Percentiles rank a stretch among this genome's conserved stretches.
phyloP scores from a whole-genome alignment of 768 basidiomycete species.

The Suillus hirtellus region DNA sequence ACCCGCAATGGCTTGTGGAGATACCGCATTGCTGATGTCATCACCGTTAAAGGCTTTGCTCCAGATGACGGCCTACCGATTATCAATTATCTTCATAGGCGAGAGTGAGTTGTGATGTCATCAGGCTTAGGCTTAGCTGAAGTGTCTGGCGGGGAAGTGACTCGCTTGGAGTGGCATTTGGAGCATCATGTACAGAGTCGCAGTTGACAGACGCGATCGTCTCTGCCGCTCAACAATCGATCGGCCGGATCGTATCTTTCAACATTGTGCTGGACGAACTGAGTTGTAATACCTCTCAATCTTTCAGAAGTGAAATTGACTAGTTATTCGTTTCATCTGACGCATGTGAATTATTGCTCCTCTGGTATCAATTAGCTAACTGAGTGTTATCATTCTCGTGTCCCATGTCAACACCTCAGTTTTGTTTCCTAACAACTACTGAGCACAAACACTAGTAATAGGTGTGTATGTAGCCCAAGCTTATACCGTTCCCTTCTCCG shows the following conservation, averaged over 20 bases:
- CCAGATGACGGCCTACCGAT: constrained; percentile 13
- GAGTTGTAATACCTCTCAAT: neutral
- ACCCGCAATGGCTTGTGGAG: constrained; percentile 5
- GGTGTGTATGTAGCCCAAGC: no score
- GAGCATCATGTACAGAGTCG: constrained; percentile 15
- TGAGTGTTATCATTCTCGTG: no score
- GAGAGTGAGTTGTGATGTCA: constrained; percentile 1
- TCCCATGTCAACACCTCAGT: no score
- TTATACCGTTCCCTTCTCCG: no score
- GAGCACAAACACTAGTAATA: no score
- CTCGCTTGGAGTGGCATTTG: constrained; percentile 8
- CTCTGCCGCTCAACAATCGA: constrained; percentile 1
- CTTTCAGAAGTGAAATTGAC: neutral
- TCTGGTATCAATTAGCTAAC: no score
- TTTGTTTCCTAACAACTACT: no score
- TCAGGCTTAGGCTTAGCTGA: neutral
- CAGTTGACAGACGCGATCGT: constrained; percentile 16
- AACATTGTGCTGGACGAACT: constrained; percentile 9
- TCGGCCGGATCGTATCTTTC: constrained; percentile 5
- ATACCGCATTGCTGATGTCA: constrained; percentile 11
- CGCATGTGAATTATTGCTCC: no score
- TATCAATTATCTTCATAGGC: neutral
- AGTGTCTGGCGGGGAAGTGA: neutral
- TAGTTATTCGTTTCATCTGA: no score
- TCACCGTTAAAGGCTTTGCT: constrained; percentile 13